Evolutionary conservation across 2,329 filamentous ascomycete species (phyloP), one percentile per base, ranked within the genome.

Genomic region (Fusarium sp.): DNA sequence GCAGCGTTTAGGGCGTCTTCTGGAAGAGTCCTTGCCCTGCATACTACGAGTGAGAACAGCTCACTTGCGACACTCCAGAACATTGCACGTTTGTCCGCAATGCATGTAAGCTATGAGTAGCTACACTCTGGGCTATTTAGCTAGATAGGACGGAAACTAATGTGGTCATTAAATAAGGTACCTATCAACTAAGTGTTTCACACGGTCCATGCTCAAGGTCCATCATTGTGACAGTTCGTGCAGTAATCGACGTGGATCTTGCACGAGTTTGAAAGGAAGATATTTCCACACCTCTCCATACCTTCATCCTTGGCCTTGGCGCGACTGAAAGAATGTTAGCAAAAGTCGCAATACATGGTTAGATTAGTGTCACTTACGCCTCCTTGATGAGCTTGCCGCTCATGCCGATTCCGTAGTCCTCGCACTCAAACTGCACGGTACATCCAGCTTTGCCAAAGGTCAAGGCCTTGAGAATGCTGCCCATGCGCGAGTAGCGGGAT

Each of bases 341-440:
- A 48, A 9, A 27, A 6, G 16, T 16, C 6, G 6, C 43, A 46
- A 10, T n/a, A 15, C 12, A 48, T 31, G 12, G n/a, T 13, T 48
- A n/a, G 10, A 48, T 6, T 7, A 36, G 10, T 39, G 9, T 23
- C 18, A 61, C 58, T 47, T 61, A 61, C 58, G 58, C 58, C 11
- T 48, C 58, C 18, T 61, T 61, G 41, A 55, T 61, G 9, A 43
- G 27, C 8, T 23, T 39, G 6, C 54, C 54, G 15, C 43, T 57
- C 54, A 50, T 57, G 15, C 54, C 54, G 27, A 61, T 41, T 7
- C 58, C 58, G n/a, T 61, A 55, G 6, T 61, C 58, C 23, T 61
- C 43, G 34, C 58, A 61, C 18, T 39, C 36, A 34, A 47, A 61
- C 16, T 61, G 41, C 6, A 43, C 48, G 16, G 16, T 61, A 23